Conservation (phyloP, 140 eudicot species). For the Ambrosia hybrid region DNA sequence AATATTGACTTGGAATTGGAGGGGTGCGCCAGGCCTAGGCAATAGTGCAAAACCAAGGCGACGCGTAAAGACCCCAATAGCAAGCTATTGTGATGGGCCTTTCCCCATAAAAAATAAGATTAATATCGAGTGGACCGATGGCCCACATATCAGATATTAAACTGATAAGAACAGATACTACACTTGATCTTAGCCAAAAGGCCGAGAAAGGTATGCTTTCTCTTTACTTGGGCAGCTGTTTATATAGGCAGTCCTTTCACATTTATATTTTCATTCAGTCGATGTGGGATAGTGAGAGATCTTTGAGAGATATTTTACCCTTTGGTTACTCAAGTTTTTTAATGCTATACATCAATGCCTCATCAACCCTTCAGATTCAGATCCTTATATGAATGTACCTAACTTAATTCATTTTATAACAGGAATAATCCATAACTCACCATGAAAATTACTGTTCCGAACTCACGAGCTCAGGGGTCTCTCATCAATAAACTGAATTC, state of each 20-base stretch:
- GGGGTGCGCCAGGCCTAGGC: conserved; percentile 24
- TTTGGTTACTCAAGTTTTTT: too few species aligned
- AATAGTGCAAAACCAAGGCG: conserved; percentile 26
- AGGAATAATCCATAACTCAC: neutral
- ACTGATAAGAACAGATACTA: conserved; percentile 93
- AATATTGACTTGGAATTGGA: neutral
- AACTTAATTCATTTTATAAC: neutral
- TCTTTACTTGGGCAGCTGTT: neutral
- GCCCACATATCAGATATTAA: conserved; percentile 81
- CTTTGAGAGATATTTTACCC: too few species aligned
- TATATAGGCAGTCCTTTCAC: neutral
- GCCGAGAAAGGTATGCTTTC: conserved; percentile 89
- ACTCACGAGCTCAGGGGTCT: too few species aligned
- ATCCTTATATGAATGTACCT: neutral
- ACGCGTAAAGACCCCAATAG: conserved; percentile 33
- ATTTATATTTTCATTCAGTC: neutral
- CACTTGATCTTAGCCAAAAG: conserved; percentile 99
- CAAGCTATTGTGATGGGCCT: conserved; percentile 40
- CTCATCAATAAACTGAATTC: too few species aligned
- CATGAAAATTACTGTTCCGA: too few species aligned
- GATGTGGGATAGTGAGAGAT: neutral
- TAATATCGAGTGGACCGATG: conserved; percentile 64
- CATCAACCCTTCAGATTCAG: too few species aligned
- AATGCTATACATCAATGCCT: too few species aligned
- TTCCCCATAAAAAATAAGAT: conserved; percentile 45